phyloP scores from a whole-genome alignment of 169 alveolate genomes.

The Plasmodium sp. region DNA sequence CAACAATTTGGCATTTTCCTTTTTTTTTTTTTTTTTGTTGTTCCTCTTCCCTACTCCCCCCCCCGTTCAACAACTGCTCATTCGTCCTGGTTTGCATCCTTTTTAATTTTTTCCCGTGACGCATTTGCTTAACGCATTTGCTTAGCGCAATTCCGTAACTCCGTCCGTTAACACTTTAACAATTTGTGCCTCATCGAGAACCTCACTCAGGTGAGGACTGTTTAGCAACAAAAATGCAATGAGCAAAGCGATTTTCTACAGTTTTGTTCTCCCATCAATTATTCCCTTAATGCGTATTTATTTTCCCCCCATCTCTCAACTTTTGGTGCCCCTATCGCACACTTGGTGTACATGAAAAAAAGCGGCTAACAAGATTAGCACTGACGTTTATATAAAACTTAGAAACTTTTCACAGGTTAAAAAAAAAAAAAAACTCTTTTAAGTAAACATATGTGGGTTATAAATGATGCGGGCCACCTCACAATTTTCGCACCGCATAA shows the following conservation, averaged over 20 bases:
- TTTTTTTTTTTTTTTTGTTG: neutral
- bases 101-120: neutral
- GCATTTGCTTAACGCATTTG: neutral
- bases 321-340: neutral
- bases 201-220: neutral
- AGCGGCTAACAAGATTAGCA: neutral
- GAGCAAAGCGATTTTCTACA: neutral
- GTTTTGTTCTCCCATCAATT: neutral
- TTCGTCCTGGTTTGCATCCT: neutral
- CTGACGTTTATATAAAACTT: neutral
- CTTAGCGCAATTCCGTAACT: neutral
- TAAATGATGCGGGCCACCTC: neutral
- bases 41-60: neutral
- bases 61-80: neutral
- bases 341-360: neutral
- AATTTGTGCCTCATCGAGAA: neutral
- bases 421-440: neutral
- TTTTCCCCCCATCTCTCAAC: neutral
- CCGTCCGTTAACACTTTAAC: neutral
- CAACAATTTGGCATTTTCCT: neutral
- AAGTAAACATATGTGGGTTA: neutral
- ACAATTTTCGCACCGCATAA: neutral
- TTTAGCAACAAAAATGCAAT: neutral
- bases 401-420: neutral
- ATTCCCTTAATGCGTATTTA: neutral